These are phyloP conservation scores for Candida tallmaniae DNA, from an alignment of 805 yeast genomes.

Conservation along the genomic window DNA sequence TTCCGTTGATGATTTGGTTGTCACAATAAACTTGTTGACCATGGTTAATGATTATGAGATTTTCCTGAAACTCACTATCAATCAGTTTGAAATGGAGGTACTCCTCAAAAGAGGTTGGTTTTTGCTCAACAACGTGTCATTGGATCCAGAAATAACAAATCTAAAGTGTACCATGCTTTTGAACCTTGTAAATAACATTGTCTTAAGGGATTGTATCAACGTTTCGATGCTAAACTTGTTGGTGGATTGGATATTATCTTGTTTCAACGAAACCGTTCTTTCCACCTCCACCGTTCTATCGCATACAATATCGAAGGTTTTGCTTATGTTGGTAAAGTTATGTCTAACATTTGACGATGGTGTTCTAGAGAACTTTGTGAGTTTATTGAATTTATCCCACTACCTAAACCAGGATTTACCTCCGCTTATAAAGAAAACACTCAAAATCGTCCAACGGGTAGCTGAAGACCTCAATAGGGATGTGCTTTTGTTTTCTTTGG, in stretches of 20 bases:
- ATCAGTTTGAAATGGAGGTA: constrained; percentile 26
- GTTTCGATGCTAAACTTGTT: constrained; percentile 24
- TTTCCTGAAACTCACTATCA: constrained; percentile 15
- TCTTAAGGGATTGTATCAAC: constrained; percentile 18
- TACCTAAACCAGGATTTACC: constrained; percentile 2
- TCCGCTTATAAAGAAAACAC: constrained; percentile 2
- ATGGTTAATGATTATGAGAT: constrained; percentile 35
- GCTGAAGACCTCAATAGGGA: not conserved
- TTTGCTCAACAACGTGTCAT: constrained; percentile 9
- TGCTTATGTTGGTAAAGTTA: constrained; percentile 7
- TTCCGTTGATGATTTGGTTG: not conserved
- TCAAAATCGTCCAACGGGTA: not conserved
- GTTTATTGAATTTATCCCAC: constrained; percentile 9
- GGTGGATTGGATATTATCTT: constrained; percentile 10
- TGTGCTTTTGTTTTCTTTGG: not conserved
- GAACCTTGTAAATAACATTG: constrained; percentile 25
- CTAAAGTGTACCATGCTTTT: constrained; percentile 28
- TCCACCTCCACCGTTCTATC: constrained; percentile 14
- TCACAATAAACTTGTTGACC: constrained; percentile 28
- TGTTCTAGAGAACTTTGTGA: constrained; percentile 6
- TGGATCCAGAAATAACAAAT: constrained; percentile 10
- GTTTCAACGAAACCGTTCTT: constrained; percentile 3
- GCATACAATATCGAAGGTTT: constrained; percentile 16
- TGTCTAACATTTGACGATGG: constrained; percentile 3
- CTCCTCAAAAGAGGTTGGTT: constrained; percentile 29